Evolutionary conservation across 768 basidiomycete genomes (phyloP).

Genomic region (Dendrothele bispora): DNA sequence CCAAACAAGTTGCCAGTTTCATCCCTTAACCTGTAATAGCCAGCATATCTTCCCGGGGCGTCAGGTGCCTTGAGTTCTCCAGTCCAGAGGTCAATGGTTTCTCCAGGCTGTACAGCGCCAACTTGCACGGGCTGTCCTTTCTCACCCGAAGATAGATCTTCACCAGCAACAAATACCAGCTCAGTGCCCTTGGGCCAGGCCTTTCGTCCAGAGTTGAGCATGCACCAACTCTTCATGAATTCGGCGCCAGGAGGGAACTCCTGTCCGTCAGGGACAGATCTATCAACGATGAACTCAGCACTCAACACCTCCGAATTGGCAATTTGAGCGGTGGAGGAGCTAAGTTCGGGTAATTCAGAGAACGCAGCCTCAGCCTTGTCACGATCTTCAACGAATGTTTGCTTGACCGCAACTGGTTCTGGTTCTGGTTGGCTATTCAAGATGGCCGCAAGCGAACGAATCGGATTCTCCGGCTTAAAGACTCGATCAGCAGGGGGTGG

Average conservation of each 20-base stretch:
- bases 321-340: background rate
- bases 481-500: conserved; percentile 14
- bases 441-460: conserved; percentile 30
- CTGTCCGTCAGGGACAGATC: conserved; percentile 75
- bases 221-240: conserved; percentile 82
- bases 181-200: conserved; percentile 73
- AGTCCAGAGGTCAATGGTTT: conserved; percentile 64
- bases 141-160: conserved; percentile 44
- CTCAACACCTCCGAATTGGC: conserved; percentile 27
- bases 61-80: conserved; percentile 85
- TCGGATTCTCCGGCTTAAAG: background rate
- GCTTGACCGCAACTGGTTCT: no score
- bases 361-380: background rate
- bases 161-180: conserved; percentile 71
- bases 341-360: background rate
- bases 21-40: conserved; percentile 75
- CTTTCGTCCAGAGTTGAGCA: conserved; percentile 60
- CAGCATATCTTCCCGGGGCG: conserved; percentile 65
- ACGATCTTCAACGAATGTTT: no score
- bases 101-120: conserved; percentile 57
- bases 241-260: conserved; percentile 80
- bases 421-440: conserved; percentile 27
- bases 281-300: conserved; percentile 62
- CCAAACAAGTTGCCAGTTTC: conserved; percentile 63
- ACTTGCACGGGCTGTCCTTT: conserved; percentile 39